Evolutionary conservation across 805 yeast species (phyloP), one percentile per base, ranked within the genome.

Genomic region (Barnettozyma sucrosica): DNA sequence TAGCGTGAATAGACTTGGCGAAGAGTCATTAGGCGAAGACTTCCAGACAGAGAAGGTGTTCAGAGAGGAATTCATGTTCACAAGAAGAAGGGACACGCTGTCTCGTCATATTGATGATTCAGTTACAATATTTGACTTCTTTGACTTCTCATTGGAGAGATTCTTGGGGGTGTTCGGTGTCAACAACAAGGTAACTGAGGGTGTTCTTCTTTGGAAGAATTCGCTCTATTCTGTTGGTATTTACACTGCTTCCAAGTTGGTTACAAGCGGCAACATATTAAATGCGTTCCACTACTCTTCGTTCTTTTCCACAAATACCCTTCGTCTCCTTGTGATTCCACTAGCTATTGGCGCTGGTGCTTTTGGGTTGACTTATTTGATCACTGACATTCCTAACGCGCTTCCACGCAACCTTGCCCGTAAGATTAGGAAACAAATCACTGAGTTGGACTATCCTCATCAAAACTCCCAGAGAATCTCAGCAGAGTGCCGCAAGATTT

Each of bases 381-480:
- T 89, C 18, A 71, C 74, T 50, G 98, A 93, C 64, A 79, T 95
- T 13, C 97, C 97, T 3, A 79, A 84, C 56, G 96, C 97, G 0
- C 80, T 88, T 56, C 95, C 96, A 18, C 72, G 89, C 54, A 89
- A 89, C 49, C 75, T 89, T 49, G 89, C 93, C 0, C 71, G 75
- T 42, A 88, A 85, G 64, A 77, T 92, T 54, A 77, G 76, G 52
- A 61, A 61, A 7, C 85, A 83, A 57, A 70, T 93, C 30, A 71
- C 72, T 37, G 77, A 76, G 14, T 66, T 81, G 55, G 97, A 90
- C 51, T 93, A 89, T 58, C 81, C 86, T 11, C 93, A 85, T 55
- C 57, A 72, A 40, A 92, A 90, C 62, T 81, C 96, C 1, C 76
- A 75, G 42, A 74, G 99, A 51, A 77, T 93, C 7, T 74, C 95